Evolutionary conservation across 352 stramenopile genomes (phyloP).

Genomic region (Pythium chondricola): DNA sequence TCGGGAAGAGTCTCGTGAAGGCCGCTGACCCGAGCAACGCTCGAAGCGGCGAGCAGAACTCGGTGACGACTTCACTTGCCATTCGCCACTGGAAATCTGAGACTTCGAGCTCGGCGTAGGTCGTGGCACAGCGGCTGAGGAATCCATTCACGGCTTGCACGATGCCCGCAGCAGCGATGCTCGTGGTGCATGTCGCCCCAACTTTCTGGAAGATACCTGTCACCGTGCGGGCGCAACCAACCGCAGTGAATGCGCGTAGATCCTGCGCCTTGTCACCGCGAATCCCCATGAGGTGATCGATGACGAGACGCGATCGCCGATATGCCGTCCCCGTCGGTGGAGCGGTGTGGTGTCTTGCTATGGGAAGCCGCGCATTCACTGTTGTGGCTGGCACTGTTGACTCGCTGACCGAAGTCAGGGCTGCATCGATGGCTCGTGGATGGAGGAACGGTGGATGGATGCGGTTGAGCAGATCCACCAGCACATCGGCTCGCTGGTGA

Average conservation of each 20-base stretch:
- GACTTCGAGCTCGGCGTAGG: slow-evolving; percentile 70
- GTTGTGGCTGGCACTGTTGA: neutral
- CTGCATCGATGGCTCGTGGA: slow-evolving; percentile 42
- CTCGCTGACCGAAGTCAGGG: slow-evolving; percentile 38
- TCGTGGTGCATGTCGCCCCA: slow-evolving; percentile 28
- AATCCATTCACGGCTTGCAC: slow-evolving; percentile 54
- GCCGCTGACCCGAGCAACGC: slow-evolving; percentile 40
- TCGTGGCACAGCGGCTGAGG: slow-evolving; percentile 51
- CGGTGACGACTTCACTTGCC: slow-evolving; percentile 62
- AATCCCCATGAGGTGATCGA: slow-evolving; percentile 38
- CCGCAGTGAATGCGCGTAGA: slow-evolving; percentile 56
- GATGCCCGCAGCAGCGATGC: slow-evolving; percentile 24
- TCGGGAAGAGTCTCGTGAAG: slow-evolving; percentile 47
- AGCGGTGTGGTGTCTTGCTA: slow-evolving; percentile 9
- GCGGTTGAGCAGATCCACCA: slow-evolving; percentile 49
- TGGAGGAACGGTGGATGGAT: slow-evolving; percentile 65
- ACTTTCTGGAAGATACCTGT: slow-evolving; percentile 58
- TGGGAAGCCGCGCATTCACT: slow-evolving; percentile 1
- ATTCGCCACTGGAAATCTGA: slow-evolving; percentile 77
- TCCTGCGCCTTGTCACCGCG: slow-evolving; percentile 39
- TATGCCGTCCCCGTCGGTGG: neutral
- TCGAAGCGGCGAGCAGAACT: slow-evolving; percentile 57
- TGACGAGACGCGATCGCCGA: slow-evolving; percentile 27
- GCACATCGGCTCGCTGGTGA: slow-evolving; percentile 23
- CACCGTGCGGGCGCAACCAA: slow-evolving; percentile 57